These are phyloP conservation scores for Eimeria praecox DNA, from an alignment of 169 alveolate species.

Conservation along the genomic window DNA sequence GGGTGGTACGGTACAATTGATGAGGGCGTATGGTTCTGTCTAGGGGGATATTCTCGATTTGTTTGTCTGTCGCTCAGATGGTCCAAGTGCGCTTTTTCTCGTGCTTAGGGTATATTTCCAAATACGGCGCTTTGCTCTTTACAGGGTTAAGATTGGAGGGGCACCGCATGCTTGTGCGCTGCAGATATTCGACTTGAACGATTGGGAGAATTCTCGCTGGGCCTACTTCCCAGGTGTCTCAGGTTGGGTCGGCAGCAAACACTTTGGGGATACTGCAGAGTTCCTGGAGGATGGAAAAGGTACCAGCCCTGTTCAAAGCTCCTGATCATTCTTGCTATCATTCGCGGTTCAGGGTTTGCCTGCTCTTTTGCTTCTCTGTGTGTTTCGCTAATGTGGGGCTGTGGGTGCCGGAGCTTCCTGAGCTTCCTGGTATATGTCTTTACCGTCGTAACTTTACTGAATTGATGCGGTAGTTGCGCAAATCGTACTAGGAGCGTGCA, in stretches of 20 bases:
- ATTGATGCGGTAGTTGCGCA: background rate
- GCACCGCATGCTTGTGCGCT: background rate
- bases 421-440: background rate
- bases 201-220: constrained; percentile 78
- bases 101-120: background rate
- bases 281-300: constrained; percentile 74
- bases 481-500: background rate
- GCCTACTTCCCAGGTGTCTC: constrained; percentile 82
- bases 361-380: background rate
- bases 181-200: constrained; percentile 79
- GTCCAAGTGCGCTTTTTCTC: background rate
- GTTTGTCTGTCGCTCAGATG: background rate
- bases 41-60: too few species aligned
- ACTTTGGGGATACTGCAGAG: constrained; percentile 70
- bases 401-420: background rate
- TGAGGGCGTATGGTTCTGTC: background rate
- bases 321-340: background rate
- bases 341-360: background rate
- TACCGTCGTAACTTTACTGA: background rate
- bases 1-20: background rate
- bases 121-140: background rate
- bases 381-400: background rate
- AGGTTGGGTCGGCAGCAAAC: constrained; percentile 83
- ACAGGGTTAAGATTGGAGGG: background rate
- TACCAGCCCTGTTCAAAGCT: background rate